Base-by-base conservation (phyloP, 106 monocot genomes). In the Allium cepa region DNA sequence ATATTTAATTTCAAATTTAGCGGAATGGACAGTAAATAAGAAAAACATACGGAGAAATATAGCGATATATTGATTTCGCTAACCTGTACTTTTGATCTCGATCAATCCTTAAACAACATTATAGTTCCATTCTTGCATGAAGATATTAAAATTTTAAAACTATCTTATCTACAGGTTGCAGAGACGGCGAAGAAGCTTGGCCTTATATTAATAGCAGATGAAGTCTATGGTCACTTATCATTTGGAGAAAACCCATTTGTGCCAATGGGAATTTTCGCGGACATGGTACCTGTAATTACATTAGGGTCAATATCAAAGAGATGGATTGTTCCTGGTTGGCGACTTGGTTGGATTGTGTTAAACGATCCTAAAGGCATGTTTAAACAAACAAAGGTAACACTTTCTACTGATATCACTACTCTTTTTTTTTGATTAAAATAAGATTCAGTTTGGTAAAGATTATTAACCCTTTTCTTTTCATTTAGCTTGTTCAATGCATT, bases 311-410 rank as follows among this genome's bases (percentile, higher is more conserved):
- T 90, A 63, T 86, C 86, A 49, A 90, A 90, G 67, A 78, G 78
- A 73, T 90, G 90, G 90, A 26, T 73, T 1, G 86, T 86, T 53
- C 90, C 90, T 27, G 90, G 90, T 61, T 90, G 90, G 90, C 74
- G 90, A 53, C 66, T 90, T 56, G 90, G 90, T 26, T 90, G 90
- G 90, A 86, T 90, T 17, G 81, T 26, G 5, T 45, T 66, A 48
- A 73, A 17, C 67, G 90, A 90, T 47, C 77, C 83, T 7, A 78
- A 83, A 8, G 80, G 76, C 4, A 67, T 90, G 18, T 63, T 90
- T 0, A 81, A 66, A 60, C 53, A 81, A 64, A 83, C 83, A 13
- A 78, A 83, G 86, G 90, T 90, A 22, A 27, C 18, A 15, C 64
- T 56, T 18, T 64, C 0, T 60, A 17, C 8, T 61, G 0, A 26